Percentiles rank a stretch among this genome's conserved stretches.
Evolutionary conservation across 2,329 filamentous ascomycete species (phyloP).

Genomic region (Xylariaceae sp.): DNA sequence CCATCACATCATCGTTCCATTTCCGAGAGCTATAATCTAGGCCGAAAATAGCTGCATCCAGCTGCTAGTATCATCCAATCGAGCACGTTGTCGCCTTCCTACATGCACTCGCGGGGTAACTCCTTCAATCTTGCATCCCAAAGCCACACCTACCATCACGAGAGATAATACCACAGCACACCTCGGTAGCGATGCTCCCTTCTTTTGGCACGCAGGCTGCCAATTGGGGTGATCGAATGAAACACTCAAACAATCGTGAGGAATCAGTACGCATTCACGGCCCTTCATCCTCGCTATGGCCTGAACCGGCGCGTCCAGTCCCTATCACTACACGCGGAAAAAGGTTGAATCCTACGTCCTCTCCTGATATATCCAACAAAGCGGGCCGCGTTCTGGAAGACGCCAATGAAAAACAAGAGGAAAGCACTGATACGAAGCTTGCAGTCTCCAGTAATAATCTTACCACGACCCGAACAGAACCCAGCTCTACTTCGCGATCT

Average conservation of each 20-base stretch:
- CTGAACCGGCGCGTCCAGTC: conserved; percentile 6
- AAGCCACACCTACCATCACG: neutral
- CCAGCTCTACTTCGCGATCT: conserved; percentile 7
- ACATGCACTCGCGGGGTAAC: neutral
- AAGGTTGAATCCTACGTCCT: neutral
- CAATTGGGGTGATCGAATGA: neutral
- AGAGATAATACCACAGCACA: neutral
- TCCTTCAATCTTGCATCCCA: neutral
- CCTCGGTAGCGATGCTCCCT: neutral
- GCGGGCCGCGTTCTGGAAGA: neutral
- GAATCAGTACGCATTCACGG: neutral
- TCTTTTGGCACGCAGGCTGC: neutral
- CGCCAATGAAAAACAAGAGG: neutral
- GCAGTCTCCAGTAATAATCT: neutral
- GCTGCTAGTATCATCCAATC: neutral
- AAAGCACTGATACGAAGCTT: neutral
- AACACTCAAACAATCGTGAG: neutral
- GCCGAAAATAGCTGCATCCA: neutral
- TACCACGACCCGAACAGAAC: neutral
- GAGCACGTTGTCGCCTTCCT: neutral
- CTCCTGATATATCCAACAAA: neutral
- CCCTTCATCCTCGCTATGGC: conserved; percentile 19
- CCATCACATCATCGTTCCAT: neutral
- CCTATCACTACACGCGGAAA: neutral
- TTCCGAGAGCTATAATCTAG: neutral